These are phyloP conservation scores for Penicillium sp. DNA, from an alignment of 2,329 filamentous ascomycete species.

Conservation along the genomic window DNA sequence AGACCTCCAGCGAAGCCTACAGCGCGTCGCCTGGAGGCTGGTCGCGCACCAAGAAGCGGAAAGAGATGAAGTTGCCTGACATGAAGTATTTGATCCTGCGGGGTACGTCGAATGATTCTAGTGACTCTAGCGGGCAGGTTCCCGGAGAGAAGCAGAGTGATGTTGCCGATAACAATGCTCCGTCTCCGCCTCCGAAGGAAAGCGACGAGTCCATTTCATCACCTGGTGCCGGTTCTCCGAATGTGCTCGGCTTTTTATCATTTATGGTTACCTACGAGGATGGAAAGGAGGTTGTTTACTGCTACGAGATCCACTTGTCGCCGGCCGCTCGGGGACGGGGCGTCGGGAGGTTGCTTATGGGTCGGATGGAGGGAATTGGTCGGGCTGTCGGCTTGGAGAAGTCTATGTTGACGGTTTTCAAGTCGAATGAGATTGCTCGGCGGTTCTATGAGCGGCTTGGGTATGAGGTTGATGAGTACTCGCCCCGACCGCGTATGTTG, in stretches of 20 bases:
- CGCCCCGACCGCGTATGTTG: conserved; percentile 49
- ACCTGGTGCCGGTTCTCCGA: background rate
- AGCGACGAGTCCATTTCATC: background rate
- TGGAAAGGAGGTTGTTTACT: conserved; percentile 56
- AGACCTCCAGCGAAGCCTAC: conserved; percentile 56
- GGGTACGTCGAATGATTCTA: background rate
- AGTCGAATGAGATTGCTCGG: conserved; percentile 48
- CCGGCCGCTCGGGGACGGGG: conserved; percentile 47
- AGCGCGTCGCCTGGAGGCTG: conserved; percentile 53
- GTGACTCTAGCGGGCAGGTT: background rate
- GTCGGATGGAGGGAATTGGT: conserved; percentile 49
- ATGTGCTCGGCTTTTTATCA: conserved; percentile 48
- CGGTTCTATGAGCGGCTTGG: conserved; percentile 52
- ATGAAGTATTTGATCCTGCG: conserved; percentile 59
- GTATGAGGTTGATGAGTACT: conserved; percentile 53
- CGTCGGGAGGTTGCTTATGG: conserved; percentile 52
- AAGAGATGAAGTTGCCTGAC: conserved; percentile 58
- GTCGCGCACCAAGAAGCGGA: conserved; percentile 52
- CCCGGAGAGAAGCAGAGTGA: background rate
- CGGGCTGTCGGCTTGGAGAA: conserved; percentile 50
- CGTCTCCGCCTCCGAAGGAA: background rate
- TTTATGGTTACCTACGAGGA: conserved; percentile 60
- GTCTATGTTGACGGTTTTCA: conserved; percentile 61
- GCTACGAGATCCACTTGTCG: conserved; percentile 61
- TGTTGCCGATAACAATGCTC: background rate